phyloP scores from a whole-genome alignment of 225 moss, liverwort and hornwort species.

The Climacium dendroides region DNA sequence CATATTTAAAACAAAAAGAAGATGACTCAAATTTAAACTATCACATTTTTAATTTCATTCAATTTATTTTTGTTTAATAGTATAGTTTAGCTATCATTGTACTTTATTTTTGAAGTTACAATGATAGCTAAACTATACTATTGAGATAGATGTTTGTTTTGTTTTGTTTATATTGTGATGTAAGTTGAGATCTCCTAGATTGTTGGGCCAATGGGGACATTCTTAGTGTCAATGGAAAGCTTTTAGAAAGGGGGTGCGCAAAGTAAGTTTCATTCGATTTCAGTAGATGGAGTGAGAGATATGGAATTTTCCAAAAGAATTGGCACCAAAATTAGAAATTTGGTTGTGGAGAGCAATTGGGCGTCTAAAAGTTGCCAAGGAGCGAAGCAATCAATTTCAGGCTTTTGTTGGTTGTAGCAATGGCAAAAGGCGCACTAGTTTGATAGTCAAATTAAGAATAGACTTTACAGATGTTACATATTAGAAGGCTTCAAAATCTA shows the following conservation, averaged over 20 bases:
- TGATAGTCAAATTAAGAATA: background rate
- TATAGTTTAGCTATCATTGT: no score
- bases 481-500: background rate
- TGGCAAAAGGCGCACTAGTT: accelerated
- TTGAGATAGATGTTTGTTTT: background rate
- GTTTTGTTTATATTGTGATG: no score
- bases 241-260: accelerated
- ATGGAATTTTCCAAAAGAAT: background rate
- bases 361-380: accelerated
- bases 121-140: no score
- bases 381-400: background rate
- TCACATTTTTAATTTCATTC: no score
- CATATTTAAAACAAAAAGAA: no score
- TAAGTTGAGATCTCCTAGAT: accelerated
- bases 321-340: background rate
- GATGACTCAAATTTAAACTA: no score
- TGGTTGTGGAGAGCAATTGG: background rate
- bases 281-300: accelerated
- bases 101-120: no score
- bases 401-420: background rate
- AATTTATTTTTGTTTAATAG: no score
- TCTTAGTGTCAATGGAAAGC: accelerated
- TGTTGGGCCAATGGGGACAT: accelerated
- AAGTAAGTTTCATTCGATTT: background rate
- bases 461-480: background rate